Conservation (phyloP, 2,329 filamentous ascomycete genomes). For the Fusarium abutilonis region DNA sequence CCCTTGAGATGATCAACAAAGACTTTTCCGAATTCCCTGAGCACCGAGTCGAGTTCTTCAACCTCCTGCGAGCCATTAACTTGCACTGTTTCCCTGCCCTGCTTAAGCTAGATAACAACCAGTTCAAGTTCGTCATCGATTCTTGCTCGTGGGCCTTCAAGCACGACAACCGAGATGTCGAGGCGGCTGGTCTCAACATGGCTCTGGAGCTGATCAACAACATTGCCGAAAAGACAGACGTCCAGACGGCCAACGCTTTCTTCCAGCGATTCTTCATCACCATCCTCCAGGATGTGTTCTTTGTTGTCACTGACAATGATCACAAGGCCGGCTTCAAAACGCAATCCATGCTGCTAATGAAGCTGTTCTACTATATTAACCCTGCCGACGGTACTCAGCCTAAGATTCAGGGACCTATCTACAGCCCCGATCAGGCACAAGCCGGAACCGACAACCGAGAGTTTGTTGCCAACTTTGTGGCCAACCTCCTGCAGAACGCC, state of each 20-base stretch:
- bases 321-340: slow-evolving; percentile 99
- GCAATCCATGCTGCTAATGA: slow-evolving; percentile 90
- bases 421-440: slow-evolving; percentile 82
- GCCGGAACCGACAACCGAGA: slow-evolving; percentile 88
- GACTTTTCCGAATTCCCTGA: slow-evolving; percentile 99
- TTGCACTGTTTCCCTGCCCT: slow-evolving; percentile 95
- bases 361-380: slow-evolving; percentile 96
- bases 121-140: slow-evolving; percentile 99
- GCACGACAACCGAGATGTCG: slow-evolving; percentile 98
- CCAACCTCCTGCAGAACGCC: slow-evolving; percentile 83
- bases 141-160: slow-evolving; percentile 99
- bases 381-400: slow-evolving; percentile 72
- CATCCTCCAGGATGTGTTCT: slow-evolving; percentile 97
- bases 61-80: slow-evolving; percentile 94
- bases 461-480: slow-evolving; percentile 89
- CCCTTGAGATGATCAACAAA: slow-evolving; percentile 99
- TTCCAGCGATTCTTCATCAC: slow-evolving; percentile 98
- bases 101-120: slow-evolving; percentile 90
- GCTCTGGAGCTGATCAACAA: slow-evolving; percentile 97
- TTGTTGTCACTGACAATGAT: slow-evolving; percentile 95
- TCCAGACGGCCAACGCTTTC: slow-evolving; percentile 88
- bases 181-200: slow-evolving; percentile 96
- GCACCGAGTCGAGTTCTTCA: slow-evolving; percentile 99
- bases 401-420: slow-evolving; percentile 93
- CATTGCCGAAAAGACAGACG: slow-evolving; percentile 91